Conservation (phyloP, 345 rosid genomes). For the Luvunga scandens region DNA sequence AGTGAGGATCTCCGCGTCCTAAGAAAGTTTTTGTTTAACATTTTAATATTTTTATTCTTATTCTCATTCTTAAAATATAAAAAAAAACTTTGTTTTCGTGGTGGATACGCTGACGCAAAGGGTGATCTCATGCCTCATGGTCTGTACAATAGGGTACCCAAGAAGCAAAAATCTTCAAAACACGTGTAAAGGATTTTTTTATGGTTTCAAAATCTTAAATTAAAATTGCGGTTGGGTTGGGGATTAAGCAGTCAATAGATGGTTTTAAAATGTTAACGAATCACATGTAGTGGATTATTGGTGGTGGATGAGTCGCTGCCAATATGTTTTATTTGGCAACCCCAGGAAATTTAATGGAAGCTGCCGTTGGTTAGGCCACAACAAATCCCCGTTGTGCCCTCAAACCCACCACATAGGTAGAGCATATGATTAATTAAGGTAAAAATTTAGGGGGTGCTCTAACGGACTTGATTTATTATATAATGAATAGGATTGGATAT, state of each 20-base stretch:
- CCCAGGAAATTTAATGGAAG: neutral
- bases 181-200: too few relatives aligned
- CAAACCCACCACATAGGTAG: too few relatives aligned
- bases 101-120: neutral
- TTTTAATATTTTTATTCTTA: neutral
- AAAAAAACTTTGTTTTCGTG: too few relatives aligned
- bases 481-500: too few relatives aligned
- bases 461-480: too few relatives aligned
- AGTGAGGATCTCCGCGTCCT: neutral
- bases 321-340: neutral
- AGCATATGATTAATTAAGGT: too few relatives aligned
- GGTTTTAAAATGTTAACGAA: neutral
- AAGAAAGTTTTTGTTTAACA: neutral
- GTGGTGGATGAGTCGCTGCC: neutral
- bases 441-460: too few relatives aligned
- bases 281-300: neutral
- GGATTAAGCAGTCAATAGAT: neutral
- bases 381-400: too few relatives aligned
- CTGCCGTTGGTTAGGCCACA: neutral
- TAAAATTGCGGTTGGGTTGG: too few relatives aligned
- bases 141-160: neutral
- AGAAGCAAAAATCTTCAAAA: too few relatives aligned
- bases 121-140: neutral
- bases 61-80: neutral
- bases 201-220: too few relatives aligned